These are phyloP conservation scores for Zygosaccharomyces rouxii DNA, from an alignment of 805 yeast genomes.

Conservation along the genomic window DNA sequence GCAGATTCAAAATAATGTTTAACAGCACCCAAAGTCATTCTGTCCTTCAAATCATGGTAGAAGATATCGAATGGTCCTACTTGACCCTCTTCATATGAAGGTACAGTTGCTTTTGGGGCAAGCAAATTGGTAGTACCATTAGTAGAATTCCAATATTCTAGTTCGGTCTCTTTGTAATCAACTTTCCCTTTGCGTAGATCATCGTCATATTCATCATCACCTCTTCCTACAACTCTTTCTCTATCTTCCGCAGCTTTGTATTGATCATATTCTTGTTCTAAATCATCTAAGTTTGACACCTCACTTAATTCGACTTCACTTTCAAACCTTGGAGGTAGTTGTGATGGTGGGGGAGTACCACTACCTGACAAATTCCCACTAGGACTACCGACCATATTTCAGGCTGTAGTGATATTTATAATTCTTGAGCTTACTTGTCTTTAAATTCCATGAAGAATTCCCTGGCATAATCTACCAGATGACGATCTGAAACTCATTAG, in stretches of 20 bases:
- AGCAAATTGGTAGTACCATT: conserved; percentile 1
- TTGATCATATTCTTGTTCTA: conserved; percentile 30
- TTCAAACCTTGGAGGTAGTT: background rate
- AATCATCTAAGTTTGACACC: conserved; percentile 21
- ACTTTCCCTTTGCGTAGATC: background rate
- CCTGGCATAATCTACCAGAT: no score
- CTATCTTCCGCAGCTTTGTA: conserved; percentile 19
- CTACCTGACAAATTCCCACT: background rate
- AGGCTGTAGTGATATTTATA: background rate
- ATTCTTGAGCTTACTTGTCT: background rate
- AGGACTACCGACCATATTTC: background rate
- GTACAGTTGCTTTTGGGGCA: conserved; percentile 4
- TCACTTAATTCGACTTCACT: background rate
- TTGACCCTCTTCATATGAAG: conserved; percentile 21
- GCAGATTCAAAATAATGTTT: conserved; percentile 52
- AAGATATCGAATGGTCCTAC: conserved; percentile 24
- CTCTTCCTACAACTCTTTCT: background rate
- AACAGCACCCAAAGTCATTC: conserved; percentile 36
- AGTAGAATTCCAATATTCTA: conserved; percentile 5
- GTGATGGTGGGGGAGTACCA: background rate
- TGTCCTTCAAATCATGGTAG: conserved; percentile 16
- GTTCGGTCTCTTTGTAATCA: conserved; percentile 7
- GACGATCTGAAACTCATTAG: background rate
- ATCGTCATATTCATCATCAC: background rate
- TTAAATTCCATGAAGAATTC: no score